Percentiles rank a stretch among this genome's conserved stretches.
These are phyloP conservation scores for Ceratobasidium sp. DNA, from an alignment of 1,284 basidiomycete species.

Conservation along the genomic window DNA sequence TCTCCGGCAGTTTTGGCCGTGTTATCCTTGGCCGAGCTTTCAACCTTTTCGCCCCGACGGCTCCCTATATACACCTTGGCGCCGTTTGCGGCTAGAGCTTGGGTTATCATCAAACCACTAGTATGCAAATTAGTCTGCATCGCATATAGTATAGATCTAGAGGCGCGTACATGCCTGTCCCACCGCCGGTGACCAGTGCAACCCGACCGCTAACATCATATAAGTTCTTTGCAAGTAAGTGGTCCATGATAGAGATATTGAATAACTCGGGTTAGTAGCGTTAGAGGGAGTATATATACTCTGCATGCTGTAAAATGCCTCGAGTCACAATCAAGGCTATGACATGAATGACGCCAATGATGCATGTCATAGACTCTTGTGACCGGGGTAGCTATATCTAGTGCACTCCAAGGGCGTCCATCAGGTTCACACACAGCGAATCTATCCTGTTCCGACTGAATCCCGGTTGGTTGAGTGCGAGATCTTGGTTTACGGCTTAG, in stretches of 20 bases:
- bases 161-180: constrained; percentile 35
- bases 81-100: constrained; percentile 75
- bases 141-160: too few species aligned
- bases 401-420: neutral
- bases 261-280: neutral
- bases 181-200: constrained; percentile 39
- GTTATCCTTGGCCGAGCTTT: constrained; percentile 54
- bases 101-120: constrained; percentile 69
- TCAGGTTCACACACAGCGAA: neutral
- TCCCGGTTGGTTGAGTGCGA: too few species aligned
- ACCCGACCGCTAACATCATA: constrained; percentile 33
- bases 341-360: neutral
- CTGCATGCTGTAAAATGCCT: too few species aligned
- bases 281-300: too few species aligned
- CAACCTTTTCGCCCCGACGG: constrained; percentile 65
- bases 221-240: constrained; percentile 15
- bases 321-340: neutral
- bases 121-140: too few species aligned
- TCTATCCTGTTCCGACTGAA: too few species aligned
- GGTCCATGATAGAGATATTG: constrained; percentile 32
- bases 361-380: neutral
- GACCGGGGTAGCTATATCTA: neutral
- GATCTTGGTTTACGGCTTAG: too few species aligned
- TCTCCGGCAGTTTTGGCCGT: constrained; percentile 48
- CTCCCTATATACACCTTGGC: constrained; percentile 87